Base-by-base conservation (phyloP, 805 yeast species). In the Candida sonorensis region DNA sequence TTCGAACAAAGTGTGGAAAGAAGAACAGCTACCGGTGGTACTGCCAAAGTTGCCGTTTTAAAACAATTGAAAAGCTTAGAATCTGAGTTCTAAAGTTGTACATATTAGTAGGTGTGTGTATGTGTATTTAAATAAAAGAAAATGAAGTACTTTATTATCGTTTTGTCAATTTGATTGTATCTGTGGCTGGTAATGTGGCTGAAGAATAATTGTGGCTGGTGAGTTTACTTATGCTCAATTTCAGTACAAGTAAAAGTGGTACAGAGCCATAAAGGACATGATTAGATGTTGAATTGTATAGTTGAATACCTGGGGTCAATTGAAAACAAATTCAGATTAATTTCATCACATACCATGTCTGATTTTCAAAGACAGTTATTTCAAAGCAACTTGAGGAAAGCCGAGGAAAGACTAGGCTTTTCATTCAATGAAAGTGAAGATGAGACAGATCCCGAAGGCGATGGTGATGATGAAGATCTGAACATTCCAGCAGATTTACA, bases 11-110 rank as follows among this genome's bases (percentile, higher is more conserved):
- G 95, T 54, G 97, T 92, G 16, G 99, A 92, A 66, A 83, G 95
- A 71, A 84, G 98, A 65, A 76, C 81, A 31, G 95, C 97, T 14
- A 87, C 78, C 35, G 99, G 99, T 40, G 99, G 99, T 45, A 88
- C 98, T 20, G 96, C 97, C 11, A 86, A 79, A 59, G 60, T 76
- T 22, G 97, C 98, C 11, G 84, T 92, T n/a, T 53, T 75, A 30
- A 72, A 75, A 50, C 98, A 92, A 60, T 63, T 90, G 29, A 56
- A 52, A 3, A 46, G 41, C 32, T 57, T 72, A 43, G 23, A 27
- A 10, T 21, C 35, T 21, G 40, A 36, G 32, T 27, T 40, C 11
- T 26, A 21, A 20, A 5, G 9, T 13, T 19, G n/a, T n/a, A 9
- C 7, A 12, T 15, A 15, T 18, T 4, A 23, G 14, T 23, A 30